Evolutionary conservation across 257 asterid genomes (phyloP).

Genomic region (Solanum boliviense): DNA sequence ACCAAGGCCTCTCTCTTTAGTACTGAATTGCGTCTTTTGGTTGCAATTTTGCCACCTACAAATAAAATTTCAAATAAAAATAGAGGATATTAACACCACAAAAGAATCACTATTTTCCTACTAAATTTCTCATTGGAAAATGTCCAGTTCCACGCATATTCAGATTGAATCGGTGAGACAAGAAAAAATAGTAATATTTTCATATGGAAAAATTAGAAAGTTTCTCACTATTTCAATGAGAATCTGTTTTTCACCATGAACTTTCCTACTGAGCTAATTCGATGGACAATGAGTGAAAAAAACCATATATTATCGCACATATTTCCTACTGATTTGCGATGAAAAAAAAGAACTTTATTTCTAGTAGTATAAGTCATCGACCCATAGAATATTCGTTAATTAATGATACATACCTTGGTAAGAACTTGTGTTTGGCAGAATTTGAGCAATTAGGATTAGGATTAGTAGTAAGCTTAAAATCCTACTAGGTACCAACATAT

Average conservation of each 20-base stretch:
- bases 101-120: neutral
- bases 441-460: constrained; percentile 11
- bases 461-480: constrained; percentile 20
- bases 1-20: constrained; percentile 18
- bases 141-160: neutral
- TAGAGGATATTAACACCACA: neutral
- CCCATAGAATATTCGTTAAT: too few relatives aligned
- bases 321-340: too few relatives aligned
- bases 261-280: neutral
- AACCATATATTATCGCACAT: neutral
- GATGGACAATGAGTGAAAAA: neutral
- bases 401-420: constrained; percentile 18
- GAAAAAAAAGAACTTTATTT: too few relatives aligned
- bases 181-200: neutral
- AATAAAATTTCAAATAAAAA: neutral
- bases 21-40: constrained; percentile 12
- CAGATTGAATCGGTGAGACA: neutral
- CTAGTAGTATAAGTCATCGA: neutral
- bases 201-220: neutral
- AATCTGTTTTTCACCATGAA: neutral
- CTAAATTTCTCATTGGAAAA: neutral
- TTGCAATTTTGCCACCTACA: constrained; percentile 4
- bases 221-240: neutral
- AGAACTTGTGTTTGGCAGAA: constrained; percentile 5
- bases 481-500: constrained; percentile 17